Base-by-base conservation (phyloP, 2,329 filamentous ascomycete genomes). In the Onygenales sp. region DNA sequence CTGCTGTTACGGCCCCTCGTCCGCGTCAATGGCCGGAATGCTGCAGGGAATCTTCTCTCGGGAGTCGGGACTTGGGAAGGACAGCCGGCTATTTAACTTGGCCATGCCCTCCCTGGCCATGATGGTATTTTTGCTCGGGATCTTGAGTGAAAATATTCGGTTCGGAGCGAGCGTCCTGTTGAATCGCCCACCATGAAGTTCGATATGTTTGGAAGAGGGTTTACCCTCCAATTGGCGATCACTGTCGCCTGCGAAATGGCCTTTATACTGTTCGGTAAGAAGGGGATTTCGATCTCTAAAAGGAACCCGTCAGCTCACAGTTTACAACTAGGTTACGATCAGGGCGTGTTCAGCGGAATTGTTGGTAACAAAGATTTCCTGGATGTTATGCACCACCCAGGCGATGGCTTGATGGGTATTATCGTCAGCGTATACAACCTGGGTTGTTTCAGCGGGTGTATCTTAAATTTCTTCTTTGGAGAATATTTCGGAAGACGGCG, bases 271-370 rank as follows among this genome's bases (percentile, higher is more conserved):
- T 54, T 54, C 32, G 52, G 52, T 54, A n/a, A 46, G 35, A 31
- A 8, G 3, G 11, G 7, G 6, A 9, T 32, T 27, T n/a, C 32
- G 13, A 1, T 48, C 1, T 7, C 45, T 7, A 7, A 14, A 48
- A 14, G n/a, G n/a, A 45, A 11, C 32, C n/a, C n/a, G 21, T 48
- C 13, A 31, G 7, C 32, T 31, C n/a, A 35, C 21, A 31, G 45
- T 8, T 14, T 14, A n/a, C 14, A 7, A 50, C n/a, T 11, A 66
- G 75, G 74, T 2, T 78, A 78, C 44, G 76, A 78, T 33, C 75
- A 78, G 58, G 75, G 74, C 43, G 73, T 76, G 0, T 76, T 77
- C 56, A 70, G 72, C 2, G 74, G 74, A 9, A 74, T 78, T 13
- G 65, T 78, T 8, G 69, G 73, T 8, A 75, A 73, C 38, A 59